These are phyloP conservation scores for Coemansia sp. DNA, from an alignment of 192 early-diverging fungal genomes.

Conservation along the genomic window DNA sequence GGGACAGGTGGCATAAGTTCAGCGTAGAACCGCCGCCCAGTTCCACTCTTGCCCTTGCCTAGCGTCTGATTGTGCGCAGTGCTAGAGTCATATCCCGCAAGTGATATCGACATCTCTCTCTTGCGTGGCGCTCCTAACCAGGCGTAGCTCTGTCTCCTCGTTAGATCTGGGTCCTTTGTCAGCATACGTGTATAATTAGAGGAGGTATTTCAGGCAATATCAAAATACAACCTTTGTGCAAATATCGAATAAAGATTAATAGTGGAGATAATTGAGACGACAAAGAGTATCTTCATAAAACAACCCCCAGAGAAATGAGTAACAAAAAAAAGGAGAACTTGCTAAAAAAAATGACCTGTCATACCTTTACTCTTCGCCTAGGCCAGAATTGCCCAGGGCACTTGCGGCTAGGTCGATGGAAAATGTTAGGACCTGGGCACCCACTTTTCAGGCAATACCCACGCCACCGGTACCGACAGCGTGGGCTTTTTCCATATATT, in stretches of 20 bases:
- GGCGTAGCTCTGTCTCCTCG: neutral
- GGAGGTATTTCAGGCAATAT: neutral
- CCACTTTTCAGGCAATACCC: conserved; percentile 1
- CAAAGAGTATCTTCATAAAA: neutral
- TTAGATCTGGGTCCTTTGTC: neutral
- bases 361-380: neutral
- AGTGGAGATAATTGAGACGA: neutral
- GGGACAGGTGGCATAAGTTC: conserved; percentile 12
- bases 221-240: neutral
- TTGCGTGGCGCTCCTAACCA: neutral
- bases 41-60: neutral
- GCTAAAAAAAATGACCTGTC: neutral
- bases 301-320: neutral
- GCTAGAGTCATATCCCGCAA: neutral
- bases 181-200: neutral
- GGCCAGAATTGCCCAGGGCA: neutral
- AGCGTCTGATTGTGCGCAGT: neutral
- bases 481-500: conserved; percentile 3
- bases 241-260: neutral
- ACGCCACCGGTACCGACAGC: conserved; percentile 7
- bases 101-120: neutral
- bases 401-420: neutral
- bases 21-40: conserved; percentile 10
- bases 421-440: conserved; percentile 2
- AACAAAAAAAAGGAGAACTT: neutral